Base-by-base conservation (phyloP, 2,329 filamentous ascomycete species). In the Aphanocladium album region DNA sequence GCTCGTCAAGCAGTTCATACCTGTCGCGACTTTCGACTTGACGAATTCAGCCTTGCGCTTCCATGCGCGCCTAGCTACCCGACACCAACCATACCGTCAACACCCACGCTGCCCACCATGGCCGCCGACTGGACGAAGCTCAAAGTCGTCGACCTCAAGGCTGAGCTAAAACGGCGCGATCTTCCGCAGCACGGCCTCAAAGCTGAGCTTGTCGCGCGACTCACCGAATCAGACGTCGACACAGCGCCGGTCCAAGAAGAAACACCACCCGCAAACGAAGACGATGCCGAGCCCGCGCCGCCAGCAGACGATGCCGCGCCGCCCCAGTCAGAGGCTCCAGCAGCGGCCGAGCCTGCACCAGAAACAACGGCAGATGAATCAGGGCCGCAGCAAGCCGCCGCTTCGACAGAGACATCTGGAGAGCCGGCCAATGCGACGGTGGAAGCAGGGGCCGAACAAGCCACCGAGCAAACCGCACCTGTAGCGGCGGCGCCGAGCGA, bases 121-220 rank as follows among this genome's bases (percentile, higher is more conserved):
- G 74, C 75, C 56, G 81, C n/a, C n/a, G n/a, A 83, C 66, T 85
- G 80, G 77, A 75, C 73, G 63, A 81, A 77, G 73, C 81, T 87
- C 69, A 93, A 90, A 75, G 90, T 93, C 64, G 79, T 86, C 37
- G 88, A 92, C 68, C 81, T 93, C 62, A 89, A 88, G 73, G 84
- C 84, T 23, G 89, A 92, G 77, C 80, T 93, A 46, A 91, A 90
- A 74, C 80, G 79, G 62, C 84, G 89, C 64, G 86, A 86, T n/a
- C 82, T 93, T 43, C 77, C 85, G 6, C 83, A 86, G 63, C 83
- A 83, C 25, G 90, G 90, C 9, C 80, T 91, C 57, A 90, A 92
- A 71, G 81, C 86, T 25, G 89, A 89, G 62, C 82, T 92, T 51
- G 80, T 93, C 60, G 82, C 87, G 62, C 84, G 88, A 62, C 75